Evolutionary conservation across 345 rosid genomes (phyloP), one percentile per base, ranked within the genome.

Genomic region (Toxicodendron radicans): DNA sequence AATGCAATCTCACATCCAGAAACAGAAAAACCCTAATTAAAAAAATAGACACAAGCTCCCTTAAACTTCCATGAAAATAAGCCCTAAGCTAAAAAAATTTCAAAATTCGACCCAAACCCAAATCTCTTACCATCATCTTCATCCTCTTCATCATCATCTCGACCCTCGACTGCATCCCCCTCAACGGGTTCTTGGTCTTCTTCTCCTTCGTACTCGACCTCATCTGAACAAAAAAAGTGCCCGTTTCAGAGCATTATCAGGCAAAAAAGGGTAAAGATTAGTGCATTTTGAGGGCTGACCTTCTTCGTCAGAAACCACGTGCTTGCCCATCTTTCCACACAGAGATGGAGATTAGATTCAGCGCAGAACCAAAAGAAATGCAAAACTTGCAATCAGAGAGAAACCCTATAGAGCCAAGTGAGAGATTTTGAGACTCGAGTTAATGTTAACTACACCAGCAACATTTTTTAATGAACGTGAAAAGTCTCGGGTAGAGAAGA

Each of bases 101-200:
- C 51, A 57, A 75, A 58, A 69, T 17, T 13, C 0, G 17, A 12
- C 13, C 30, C 33, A 57, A n/a, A 45, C 45, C 43, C 27, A 51
- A 58, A 70, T 16, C 71, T 7, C 18, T 10, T 84, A 85, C 94
- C 97, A 6, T 94, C 94, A 0, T 91, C 98, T 6, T 91, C 95
- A 0, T 93, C 93, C 0, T 89, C 90, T 0, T 87, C 93, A 0
- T 70, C 82, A 1, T 63, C 77, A 3, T 80, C 85, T 24, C 73
- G 83, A 33, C 35, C 83, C 9, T 71, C 88, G 4, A 75, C 76
- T 3, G 73, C 80, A 23, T 83, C 91, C 38, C 80, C 93, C 14
- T 84, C 88, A 27, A 83, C 73, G 2, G 85, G 92, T 61, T 88
- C 89, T 35, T 78, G 82, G 23, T 85, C 92, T 43, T 85, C 92